A percentile compares a stretch with the other conserved stretches of the same genome.
These are phyloP conservation scores for Sequoiadendron giganteum DNA, from an alignment of 75 land plant genomes.

Conservation along the genomic window DNA sequence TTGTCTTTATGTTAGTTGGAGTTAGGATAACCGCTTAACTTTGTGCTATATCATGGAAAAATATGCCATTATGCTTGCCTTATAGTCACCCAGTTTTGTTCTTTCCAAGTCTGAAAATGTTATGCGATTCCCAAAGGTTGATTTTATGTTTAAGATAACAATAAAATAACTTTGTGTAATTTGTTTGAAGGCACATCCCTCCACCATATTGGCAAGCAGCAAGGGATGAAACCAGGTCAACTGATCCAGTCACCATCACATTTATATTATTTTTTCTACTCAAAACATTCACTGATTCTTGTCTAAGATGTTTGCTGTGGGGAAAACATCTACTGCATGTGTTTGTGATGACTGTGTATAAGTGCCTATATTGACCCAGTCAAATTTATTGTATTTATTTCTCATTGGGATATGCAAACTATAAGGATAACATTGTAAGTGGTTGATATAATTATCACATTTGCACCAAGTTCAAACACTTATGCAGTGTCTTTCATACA, in stretches of 20 bases:
- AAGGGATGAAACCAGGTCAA: neutral
- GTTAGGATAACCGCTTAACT: neutral
- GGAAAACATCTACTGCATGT: neutral
- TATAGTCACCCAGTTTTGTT: too few species aligned
- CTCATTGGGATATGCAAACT: neutral
- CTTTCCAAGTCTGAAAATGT: too few species aligned
- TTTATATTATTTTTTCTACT: neutral
- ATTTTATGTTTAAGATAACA: too few species aligned
- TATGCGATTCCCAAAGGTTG: too few species aligned
- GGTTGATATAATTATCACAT: neutral
- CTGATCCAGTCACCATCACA: neutral
- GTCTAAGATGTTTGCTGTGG: neutral
- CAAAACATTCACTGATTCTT: neutral
- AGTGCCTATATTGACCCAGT: neutral
- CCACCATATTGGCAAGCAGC: neutral
- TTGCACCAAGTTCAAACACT: neutral
- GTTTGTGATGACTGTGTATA: neutral
- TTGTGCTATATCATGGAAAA: neutral
- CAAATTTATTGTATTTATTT: neutral
- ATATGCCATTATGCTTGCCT: neutral
- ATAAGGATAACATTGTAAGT: neutral
- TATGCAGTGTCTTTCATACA: slow-evolving; percentile 11
- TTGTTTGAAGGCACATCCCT: neutral
- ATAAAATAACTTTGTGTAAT: too few species aligned
- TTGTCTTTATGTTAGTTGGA: neutral